Conservation (phyloP, 306 rosid genomes). For the Prunus dulcis region DNA sequence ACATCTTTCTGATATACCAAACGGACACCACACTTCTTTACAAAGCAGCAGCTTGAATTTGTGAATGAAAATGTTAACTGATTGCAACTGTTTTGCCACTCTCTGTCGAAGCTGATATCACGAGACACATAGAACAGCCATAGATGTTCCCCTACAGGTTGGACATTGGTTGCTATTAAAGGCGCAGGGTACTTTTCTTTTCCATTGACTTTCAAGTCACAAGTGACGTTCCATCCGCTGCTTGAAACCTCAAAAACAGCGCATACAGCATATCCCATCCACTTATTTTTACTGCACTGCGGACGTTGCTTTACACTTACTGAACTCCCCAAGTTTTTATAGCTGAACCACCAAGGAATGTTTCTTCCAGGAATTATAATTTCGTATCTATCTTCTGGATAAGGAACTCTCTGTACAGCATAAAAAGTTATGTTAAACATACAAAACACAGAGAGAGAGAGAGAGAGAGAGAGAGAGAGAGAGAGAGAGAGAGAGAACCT, state of each 20-base stretch:
- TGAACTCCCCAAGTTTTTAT: background rate
- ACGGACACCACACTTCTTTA: background rate
- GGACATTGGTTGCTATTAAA: background rate
- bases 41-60: background rate
- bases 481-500: too few species aligned
- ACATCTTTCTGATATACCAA: background rate
- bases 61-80: background rate
- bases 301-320: background rate
- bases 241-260: background rate
- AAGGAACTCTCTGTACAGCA: too few species aligned
- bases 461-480: too few species aligned
- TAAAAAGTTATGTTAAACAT: too few species aligned
- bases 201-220: background rate
- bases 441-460: too few species aligned
- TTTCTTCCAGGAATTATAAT: too few species aligned
- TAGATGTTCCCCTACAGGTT: background rate
- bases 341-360: too few species aligned
- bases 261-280: conserved; percentile 1
- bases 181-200: background rate
- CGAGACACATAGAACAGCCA: background rate
- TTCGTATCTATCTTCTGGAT: too few species aligned
- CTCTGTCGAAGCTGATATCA: background rate
- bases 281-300: background rate
- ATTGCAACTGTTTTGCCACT: background rate
- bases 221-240: background rate